Conservation (phyloP, 441 rosid genomes). For the Corymbia calophylla region DNA sequence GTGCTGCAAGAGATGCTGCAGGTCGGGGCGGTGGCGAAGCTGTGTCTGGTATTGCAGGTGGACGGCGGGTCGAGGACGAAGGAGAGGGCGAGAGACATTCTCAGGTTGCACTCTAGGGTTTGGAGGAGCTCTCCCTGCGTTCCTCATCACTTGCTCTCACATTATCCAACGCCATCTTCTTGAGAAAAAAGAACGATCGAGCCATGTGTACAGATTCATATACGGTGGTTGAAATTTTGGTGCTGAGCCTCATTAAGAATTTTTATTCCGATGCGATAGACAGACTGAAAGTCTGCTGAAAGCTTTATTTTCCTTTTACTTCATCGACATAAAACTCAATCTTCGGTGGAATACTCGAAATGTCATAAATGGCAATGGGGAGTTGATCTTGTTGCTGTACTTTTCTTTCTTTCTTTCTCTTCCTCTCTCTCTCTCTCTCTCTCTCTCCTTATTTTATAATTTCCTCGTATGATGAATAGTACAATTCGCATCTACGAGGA, state of each 20-base stretch:
- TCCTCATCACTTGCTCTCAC: slow-evolving; percentile 28
- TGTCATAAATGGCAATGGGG: neutral
- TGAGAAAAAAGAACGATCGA: neutral
- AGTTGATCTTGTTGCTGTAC: neutral
- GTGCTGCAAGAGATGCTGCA: slow-evolving; percentile 51
- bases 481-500: neutral
- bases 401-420: neutral
- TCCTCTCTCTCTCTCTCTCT: neutral
- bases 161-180: slow-evolving; percentile 27
- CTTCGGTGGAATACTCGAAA: neutral
- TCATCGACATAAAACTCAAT: neutral
- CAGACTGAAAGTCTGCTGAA: neutral
- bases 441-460: neutral
- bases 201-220: neutral
- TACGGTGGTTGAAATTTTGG: neutral
- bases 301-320: neutral
- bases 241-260: neutral
- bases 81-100: slow-evolving; percentile 36
- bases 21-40: slow-evolving; percentile 41
- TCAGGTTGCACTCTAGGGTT: slow-evolving; percentile 34
- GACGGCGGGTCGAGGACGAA: slow-evolving; percentile 21
- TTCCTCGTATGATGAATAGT: neutral
- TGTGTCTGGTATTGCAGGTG: slow-evolving; percentile 38
- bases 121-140: slow-evolving; percentile 44
- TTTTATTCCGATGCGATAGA: neutral